Evolutionary conservation across 83 land plant genomes (phyloP).

Genomic region (Larix sibirica): DNA sequence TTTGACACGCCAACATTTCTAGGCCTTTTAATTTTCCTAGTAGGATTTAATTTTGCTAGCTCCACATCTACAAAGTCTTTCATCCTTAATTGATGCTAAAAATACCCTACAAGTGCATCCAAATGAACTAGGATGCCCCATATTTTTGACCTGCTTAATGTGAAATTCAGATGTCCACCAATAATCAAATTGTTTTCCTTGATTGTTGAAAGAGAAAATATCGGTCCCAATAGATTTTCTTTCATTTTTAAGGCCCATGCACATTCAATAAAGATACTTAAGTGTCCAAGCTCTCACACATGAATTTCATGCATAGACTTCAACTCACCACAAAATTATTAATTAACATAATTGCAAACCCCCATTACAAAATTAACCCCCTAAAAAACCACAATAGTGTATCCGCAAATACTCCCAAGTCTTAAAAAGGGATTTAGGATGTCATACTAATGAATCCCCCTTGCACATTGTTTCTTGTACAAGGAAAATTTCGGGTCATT

Average conservation of each 20-base stretch:
- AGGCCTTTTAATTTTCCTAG: no score
- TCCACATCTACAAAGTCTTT: neutral
- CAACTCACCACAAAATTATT: neutral
- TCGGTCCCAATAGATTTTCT: neutral
- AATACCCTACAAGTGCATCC: neutral
- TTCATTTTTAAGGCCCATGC: neutral
- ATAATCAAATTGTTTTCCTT: neutral
- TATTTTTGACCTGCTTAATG: neutral
- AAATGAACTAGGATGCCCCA: neutral
- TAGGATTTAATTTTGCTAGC: neutral
- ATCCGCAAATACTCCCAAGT: neutral
- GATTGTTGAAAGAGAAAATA: neutral
- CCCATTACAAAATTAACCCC: neutral
- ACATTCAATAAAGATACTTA: neutral
- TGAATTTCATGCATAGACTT: neutral
- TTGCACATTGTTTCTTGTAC: neutral
- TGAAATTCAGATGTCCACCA: neutral
- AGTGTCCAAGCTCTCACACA: no score
- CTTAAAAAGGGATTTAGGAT: neutral
- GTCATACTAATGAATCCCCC: neutral
- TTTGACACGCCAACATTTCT: no score
- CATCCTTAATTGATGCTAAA: no score
- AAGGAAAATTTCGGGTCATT: neutral
- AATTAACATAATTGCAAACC: neutral
- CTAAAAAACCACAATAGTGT: neutral